Evolutionary conservation across 31 red algal species (phyloP).

Genomic region (Odonthalia washingtoniensis): DNA sequence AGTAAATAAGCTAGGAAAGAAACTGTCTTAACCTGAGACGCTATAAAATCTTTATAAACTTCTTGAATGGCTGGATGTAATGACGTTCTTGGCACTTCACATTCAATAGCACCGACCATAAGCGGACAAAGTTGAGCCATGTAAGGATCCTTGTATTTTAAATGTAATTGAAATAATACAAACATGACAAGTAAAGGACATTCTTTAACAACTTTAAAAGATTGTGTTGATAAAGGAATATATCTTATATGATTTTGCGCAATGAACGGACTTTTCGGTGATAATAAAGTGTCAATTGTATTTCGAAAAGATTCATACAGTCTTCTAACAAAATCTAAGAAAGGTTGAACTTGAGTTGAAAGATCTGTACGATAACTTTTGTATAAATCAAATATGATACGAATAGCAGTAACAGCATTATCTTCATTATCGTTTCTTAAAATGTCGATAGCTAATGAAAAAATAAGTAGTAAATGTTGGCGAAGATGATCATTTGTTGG

Average conservation of each 20-base stretch:
- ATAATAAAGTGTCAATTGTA: slow-evolving; percentile 63
- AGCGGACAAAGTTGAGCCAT: slow-evolving; percentile 72
- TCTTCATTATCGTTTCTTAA: slow-evolving; percentile 87
- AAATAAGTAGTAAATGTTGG: slow-evolving; percentile 55
- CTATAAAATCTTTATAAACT: slow-evolving; percentile 85
- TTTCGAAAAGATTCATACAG: slow-evolving; percentile 80
- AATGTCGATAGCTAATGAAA: slow-evolving; percentile 73
- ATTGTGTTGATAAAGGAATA: slow-evolving; percentile 62
- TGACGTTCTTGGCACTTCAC: slow-evolving; percentile 49
- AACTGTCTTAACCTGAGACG: slow-evolving; percentile 98
- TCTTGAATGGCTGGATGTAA: slow-evolving; percentile 26
- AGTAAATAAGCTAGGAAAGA: slow-evolving; percentile 95
- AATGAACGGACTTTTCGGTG: neutral
- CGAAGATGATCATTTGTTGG: slow-evolving; percentile 81
- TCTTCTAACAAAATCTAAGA: slow-evolving; percentile 92
- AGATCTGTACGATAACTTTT: slow-evolving; percentile 82
- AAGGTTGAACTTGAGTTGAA: slow-evolving; percentile 76
- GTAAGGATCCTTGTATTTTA: slow-evolving; percentile 59
- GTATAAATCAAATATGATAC: slow-evolving; percentile 94
- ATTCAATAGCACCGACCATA: slow-evolving; percentile 86
- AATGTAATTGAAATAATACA: slow-evolving; percentile 93
- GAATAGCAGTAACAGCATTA: slow-evolving; percentile 84
- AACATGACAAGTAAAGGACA: slow-evolving; percentile 96
- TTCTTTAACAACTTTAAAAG: slow-evolving; percentile 94
- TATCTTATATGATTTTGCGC: neutral